Evolutionary conservation across 169 alveolate species (phyloP).

Genomic region (Eimeria zaria): DNA sequence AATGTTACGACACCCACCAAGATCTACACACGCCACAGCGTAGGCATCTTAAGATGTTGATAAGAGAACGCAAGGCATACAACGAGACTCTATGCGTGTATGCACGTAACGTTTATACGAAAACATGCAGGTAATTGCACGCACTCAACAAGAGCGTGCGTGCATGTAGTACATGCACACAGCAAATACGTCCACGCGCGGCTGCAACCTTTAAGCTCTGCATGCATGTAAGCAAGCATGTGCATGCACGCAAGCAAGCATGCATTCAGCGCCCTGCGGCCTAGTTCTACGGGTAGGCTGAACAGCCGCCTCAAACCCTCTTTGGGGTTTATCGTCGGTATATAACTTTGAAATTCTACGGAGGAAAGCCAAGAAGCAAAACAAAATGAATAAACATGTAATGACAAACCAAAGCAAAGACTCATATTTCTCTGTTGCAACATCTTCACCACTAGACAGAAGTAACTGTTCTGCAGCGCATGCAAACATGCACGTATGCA

Average conservation of each 20-base stretch:
- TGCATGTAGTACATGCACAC: neutral
- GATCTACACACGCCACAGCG: no score
- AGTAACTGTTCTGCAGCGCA: neutral
- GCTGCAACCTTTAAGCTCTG: neutral
- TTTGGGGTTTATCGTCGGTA: neutral
- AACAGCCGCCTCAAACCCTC: neutral
- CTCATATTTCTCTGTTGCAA: neutral
- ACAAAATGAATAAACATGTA: neutral
- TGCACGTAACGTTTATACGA: no score
- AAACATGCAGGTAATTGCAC: neutral
- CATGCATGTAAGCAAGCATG: neutral
- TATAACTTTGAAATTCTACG: neutral
- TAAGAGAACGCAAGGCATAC: no score
- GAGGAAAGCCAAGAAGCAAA: neutral
- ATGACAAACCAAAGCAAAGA: neutral
- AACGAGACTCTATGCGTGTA: no score
- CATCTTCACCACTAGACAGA: neutral
- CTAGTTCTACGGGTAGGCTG: neutral
- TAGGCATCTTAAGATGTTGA: no score
- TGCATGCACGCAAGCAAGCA: neutral
- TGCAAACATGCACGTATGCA: conserved; percentile 2
- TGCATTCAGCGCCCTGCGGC: neutral
- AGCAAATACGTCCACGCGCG: neutral
- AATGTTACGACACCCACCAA: no score
- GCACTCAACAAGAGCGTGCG: neutral